Percentiles rank a stretch among this genome's conserved stretches.
phyloP scores from a whole-genome alignment of 2,329 filamentous ascomycete genomes.

The Hypoxylon sp. region DNA sequence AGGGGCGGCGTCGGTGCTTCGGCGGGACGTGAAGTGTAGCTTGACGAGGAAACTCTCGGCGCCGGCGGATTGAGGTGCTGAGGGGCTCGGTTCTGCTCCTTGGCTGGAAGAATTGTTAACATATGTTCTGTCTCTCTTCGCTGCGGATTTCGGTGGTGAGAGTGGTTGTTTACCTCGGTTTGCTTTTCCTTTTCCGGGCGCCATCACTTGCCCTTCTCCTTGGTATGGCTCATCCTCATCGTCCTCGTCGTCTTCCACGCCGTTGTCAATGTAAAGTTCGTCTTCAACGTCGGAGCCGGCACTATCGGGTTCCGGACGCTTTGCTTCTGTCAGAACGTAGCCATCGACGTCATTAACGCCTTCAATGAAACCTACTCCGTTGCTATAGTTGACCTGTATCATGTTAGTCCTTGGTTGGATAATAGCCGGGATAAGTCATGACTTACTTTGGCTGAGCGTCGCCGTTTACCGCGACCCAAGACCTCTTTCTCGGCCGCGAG shows the following conservation, averaged over 20 bases:
- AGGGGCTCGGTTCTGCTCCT: conserved; percentile 10
- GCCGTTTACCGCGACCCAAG: conserved; percentile 88
- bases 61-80: background rate
- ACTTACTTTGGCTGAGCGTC: conserved; percentile 65
- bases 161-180: conserved; percentile 46
- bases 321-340: conserved; percentile 34
- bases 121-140: conserved; percentile 34
- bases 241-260: conserved; percentile 45
- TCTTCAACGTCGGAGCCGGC: conserved; percentile 47
- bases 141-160: conserved; percentile 7
- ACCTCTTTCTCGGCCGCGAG: conserved; percentile 76
- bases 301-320: conserved; percentile 46
- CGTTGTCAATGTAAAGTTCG: conserved; percentile 49
- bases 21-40: background rate
- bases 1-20: background rate
- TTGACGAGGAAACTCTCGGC: background rate
- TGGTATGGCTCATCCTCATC: conserved; percentile 9
- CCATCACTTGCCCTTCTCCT: conserved; percentile 10
- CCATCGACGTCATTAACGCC: conserved; percentile 43
- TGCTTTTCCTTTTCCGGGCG: conserved; percentile 25
- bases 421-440: conserved; percentile 42
- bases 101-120: conserved; percentile 43
- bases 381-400: conserved; percentile 60
- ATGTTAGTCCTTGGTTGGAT: conserved; percentile 34
- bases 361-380: conserved; percentile 52